Evolutionary conservation across 352 stramenopile species (phyloP).

Genomic region (Thraustotheca clavata): DNA sequence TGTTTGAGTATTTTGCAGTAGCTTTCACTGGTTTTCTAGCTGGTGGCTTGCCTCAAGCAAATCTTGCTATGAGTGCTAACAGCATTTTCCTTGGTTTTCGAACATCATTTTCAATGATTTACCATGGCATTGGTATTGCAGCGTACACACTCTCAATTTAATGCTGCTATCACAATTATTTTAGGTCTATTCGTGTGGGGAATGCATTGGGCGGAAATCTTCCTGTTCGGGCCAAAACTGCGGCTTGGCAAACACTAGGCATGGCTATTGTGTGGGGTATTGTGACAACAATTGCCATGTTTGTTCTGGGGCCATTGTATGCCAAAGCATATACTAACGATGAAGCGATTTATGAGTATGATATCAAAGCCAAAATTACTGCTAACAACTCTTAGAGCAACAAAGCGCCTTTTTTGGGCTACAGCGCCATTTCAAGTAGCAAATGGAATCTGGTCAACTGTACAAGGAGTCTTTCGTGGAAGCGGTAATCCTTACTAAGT

Average conservation of each 20-base stretch:
- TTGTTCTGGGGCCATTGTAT: conserved; percentile 40
- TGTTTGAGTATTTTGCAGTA: conserved; percentile 81
- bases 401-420: conserved; percentile 51
- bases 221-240: conserved; percentile 52
- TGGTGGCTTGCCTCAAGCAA: conserved; percentile 55
- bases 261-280: conserved; percentile 36
- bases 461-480: conserved; percentile 78
- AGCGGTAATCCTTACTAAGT: conserved; percentile 24
- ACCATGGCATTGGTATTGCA: conserved; percentile 55
- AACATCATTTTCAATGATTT: conserved; percentile 57
- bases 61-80: conserved; percentile 78
- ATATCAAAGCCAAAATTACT: too few species aligned
- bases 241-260: conserved; percentile 48
- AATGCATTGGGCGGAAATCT: conserved; percentile 82
- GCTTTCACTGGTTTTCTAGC: conserved; percentile 55
- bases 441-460: conserved; percentile 50
- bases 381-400: conserved; percentile 39
- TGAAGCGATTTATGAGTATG: neutral
- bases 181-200: conserved; percentile 66
- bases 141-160: neutral
- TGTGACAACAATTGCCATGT: conserved; percentile 46
- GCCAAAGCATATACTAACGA: conserved; percentile 56
- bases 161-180: neutral
- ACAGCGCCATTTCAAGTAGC: conserved; percentile 69
- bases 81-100: conserved; percentile 69